These are phyloP conservation scores for Psilocybe subaeruginosa DNA, from an alignment of 768 basidiomycete species.

Conservation along the genomic window DNA sequence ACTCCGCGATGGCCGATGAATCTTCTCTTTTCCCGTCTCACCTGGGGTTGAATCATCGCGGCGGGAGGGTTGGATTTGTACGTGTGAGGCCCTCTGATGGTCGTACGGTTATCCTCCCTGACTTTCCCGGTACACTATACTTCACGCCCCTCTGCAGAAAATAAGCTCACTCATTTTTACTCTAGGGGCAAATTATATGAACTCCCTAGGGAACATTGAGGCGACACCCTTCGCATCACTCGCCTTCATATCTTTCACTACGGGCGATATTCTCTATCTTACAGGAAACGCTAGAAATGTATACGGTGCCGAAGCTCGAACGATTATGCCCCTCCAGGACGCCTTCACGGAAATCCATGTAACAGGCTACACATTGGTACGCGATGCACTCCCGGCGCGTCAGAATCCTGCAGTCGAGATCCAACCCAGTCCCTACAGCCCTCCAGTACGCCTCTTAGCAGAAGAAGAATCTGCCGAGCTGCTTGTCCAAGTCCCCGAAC, in stretches of 20 bases:
- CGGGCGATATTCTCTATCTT: conserved; percentile 62
- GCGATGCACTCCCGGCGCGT: conserved; percentile 57
- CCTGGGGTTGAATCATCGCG: conserved; percentile 65
- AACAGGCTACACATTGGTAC: conserved; percentile 56
- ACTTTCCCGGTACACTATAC: conserved; percentile 52
- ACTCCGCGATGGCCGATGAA: conserved; percentile 42
- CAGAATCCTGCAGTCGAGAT: conserved; percentile 32
- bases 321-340: conserved; percentile 59
- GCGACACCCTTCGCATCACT: conserved; percentile 58
- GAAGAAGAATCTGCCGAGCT: conserved; percentile 40
- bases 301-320: conserved; percentile 47
- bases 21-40: conserved; percentile 52
- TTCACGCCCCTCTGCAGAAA: no score
- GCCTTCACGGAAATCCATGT: conserved; percentile 49
- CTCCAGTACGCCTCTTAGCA: conserved; percentile 53
- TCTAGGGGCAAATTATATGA: conserved; percentile 60
- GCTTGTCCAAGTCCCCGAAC: conserved; percentile 29
- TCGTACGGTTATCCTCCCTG: conserved; percentile 58
- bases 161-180: conserved; percentile 1
- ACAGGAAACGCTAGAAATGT: conserved; percentile 59
- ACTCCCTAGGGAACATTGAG: conserved; percentile 65
- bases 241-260: conserved; percentile 54
- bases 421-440: conserved; percentile 55
- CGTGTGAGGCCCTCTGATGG: conserved; percentile 58
- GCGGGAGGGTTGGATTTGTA: conserved; percentile 63